These are phyloP conservation scores for Dimargaris cristalligena DNA, from an alignment of 192 early-diverging fungal genomes.

Conservation along the genomic window DNA sequence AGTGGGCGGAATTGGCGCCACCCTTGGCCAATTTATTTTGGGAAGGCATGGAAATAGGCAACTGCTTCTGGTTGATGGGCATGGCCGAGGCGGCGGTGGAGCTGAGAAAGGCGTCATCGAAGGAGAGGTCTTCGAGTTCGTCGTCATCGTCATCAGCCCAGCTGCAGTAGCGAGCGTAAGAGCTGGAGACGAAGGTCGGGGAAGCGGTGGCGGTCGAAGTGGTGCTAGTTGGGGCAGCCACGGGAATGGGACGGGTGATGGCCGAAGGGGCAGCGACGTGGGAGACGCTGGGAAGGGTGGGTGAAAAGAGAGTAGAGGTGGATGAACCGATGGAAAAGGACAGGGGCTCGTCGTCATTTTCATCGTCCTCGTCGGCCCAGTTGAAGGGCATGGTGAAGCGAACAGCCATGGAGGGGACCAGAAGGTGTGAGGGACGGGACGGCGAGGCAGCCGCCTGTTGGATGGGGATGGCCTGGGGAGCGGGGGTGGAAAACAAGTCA, in stretches of 20 bases:
- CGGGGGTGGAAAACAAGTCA: slow-evolving; percentile 7
- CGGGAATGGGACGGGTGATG: not conserved
- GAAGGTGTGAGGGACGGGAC: not conserved
- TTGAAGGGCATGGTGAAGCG: slow-evolving; percentile 17
- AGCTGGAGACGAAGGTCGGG: not conserved
- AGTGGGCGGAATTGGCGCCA: not conserved
- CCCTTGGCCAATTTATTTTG: not conserved
- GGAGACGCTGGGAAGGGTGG: not conserved
- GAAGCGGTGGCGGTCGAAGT: not conserved
- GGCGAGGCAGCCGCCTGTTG: not conserved
- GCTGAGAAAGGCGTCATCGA: not conserved
- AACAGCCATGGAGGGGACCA: slow-evolving; percentile 12
- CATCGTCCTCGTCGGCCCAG: slow-evolving; percentile 26
- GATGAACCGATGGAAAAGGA: not conserved
- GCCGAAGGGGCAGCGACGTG: not conserved
- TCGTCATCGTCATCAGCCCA: slow-evolving; percentile 9
- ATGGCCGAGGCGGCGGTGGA: not conserved
- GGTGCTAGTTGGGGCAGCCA: not conserved
- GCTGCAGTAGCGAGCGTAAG: not conserved
- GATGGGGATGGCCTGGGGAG: slow-evolving; percentile 1
- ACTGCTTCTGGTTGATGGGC: not conserved
- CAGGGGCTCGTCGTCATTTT: not conserved
- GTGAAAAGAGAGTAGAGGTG: slow-evolving; percentile 5
- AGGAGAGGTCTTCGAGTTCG: not conserved
- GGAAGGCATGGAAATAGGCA: not conserved